These are phyloP conservation scores for Cercophora samala DNA, from an alignment of 495 filamentous ascomycete genomes.

Conservation along the genomic window DNA sequence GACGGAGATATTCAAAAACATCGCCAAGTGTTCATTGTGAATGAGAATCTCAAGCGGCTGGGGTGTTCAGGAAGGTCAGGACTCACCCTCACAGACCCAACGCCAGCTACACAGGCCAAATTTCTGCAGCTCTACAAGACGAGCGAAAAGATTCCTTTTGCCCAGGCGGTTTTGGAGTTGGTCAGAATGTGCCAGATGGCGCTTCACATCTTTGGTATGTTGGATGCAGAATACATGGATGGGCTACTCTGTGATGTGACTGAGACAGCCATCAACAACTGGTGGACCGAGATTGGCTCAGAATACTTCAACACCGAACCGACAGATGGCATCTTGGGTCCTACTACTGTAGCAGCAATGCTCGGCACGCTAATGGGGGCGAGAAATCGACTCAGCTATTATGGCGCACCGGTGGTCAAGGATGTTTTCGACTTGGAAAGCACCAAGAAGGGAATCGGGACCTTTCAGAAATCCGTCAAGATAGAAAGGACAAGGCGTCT, in stretches of 20 bases:
- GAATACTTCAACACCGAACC: slow-evolving; percentile 90
- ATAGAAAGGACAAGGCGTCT: slow-evolving; percentile 71
- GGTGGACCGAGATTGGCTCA: slow-evolving; percentile 93
- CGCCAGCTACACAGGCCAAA: slow-evolving; percentile 79
- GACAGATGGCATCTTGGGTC: slow-evolving; percentile 84
- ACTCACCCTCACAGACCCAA: slow-evolving; percentile 71
- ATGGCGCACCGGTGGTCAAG: slow-evolving; percentile 78
- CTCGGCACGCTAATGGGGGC: slow-evolving; percentile 86
- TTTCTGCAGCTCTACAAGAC: slow-evolving; percentile 88
- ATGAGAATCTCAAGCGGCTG: slow-evolving; percentile 88
- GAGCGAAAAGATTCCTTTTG: slow-evolving; percentile 72
- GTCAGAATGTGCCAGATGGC: slow-evolving; percentile 92
- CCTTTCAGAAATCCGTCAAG: slow-evolving; percentile 88
- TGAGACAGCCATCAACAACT: slow-evolving; percentile 83
- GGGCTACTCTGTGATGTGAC: slow-evolving; percentile 91
- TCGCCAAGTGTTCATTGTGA: slow-evolving; percentile 84
- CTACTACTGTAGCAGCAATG: slow-evolving; percentile 85
- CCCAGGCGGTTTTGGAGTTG: slow-evolving; percentile 76
- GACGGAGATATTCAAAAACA: slow-evolving; percentile 81
- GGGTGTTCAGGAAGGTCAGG: slow-evolving; percentile 89
- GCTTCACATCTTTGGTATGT: slow-evolving; percentile 79
- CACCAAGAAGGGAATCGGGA: slow-evolving; percentile 75
- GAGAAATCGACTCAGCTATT: slow-evolving; percentile 77
- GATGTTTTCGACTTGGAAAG: slow-evolving; percentile 84
- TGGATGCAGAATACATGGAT: slow-evolving; percentile 86